Evolutionary conservation across 202 grass and related monocot genomes (phyloP).

Genomic region (Elaeis oleifera): DNA sequence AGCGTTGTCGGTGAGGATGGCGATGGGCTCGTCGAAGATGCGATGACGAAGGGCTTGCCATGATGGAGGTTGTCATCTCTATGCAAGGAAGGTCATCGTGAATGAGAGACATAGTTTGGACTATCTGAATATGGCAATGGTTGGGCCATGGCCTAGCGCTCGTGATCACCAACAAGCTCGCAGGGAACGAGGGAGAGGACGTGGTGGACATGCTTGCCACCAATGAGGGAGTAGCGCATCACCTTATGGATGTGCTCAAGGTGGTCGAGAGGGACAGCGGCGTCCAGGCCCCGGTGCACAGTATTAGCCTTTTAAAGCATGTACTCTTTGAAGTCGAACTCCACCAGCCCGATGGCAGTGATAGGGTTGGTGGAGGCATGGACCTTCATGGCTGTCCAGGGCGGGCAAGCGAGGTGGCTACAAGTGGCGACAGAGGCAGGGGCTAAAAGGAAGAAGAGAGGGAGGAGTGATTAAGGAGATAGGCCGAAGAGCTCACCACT

Average conservation of each 20-base stretch:
- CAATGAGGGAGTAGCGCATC: slow-evolving; percentile 83
- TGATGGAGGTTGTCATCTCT: slow-evolving; percentile 88
- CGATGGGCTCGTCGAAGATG: slow-evolving; percentile 69
- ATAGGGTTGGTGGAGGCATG: background rate
- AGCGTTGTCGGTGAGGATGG: slow-evolving; percentile 66
- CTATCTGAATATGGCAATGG: slow-evolving; percentile 55
- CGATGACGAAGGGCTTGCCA: slow-evolving; percentile 66
- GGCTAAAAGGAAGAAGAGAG: background rate
- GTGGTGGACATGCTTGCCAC: slow-evolving; percentile 82
- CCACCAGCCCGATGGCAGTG: slow-evolving; percentile 9
- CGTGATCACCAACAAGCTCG: slow-evolving; percentile 41
- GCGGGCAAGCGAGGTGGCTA: slow-evolving; percentile 1
- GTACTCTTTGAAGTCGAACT: slow-evolving; percentile 65
- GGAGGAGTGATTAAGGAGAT: no score
- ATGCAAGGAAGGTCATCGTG: slow-evolving; percentile 96
- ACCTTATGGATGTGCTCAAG: slow-evolving; percentile 58
- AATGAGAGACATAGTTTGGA: slow-evolving; percentile 96
- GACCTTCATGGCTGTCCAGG: background rate
- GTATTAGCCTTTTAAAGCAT: slow-evolving; percentile 55
- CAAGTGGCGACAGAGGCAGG: slow-evolving; percentile 26
- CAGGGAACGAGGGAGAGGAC: slow-evolving; percentile 69
- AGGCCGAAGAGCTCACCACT: no score
- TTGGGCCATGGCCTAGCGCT: slow-evolving; percentile 54
- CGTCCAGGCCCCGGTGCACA: slow-evolving; percentile 56
- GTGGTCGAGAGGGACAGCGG: slow-evolving; percentile 33